These are phyloP conservation scores for Amphibolis antarctica DNA, from an alignment of 106 monocot species.

Conservation along the genomic window DNA sequence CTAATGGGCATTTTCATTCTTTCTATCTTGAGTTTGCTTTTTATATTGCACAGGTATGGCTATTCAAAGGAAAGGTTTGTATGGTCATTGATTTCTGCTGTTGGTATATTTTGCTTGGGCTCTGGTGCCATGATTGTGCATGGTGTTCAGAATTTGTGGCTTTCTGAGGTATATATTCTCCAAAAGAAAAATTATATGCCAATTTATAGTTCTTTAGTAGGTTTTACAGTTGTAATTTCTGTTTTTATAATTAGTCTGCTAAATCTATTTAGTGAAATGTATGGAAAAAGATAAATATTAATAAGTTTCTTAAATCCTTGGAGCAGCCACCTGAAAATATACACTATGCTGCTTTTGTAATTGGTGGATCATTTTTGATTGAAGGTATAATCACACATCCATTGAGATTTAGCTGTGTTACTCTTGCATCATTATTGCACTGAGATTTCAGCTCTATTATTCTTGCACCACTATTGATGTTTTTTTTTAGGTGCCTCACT, in stretches of 20 bases:
- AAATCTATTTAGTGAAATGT: neutral
- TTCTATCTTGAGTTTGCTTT: neutral
- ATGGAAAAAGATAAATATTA: neutral
- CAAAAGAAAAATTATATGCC: neutral
- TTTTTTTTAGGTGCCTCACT: constrained; percentile 65
- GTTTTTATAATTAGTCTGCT: neutral
- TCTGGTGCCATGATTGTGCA: constrained; percentile 98
- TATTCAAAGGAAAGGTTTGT: constrained; percentile 99
- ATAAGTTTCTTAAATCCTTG: constrained; percentile 4
- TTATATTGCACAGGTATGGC: constrained; percentile 62
- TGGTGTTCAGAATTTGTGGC: constrained; percentile 90
- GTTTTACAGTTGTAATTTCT: neutral
- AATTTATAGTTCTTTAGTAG: neutral
- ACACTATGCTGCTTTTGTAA: constrained; percentile 93
- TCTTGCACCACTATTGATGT: neutral
- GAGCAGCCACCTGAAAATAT: constrained; percentile 89
- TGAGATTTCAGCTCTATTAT: too few relatives aligned
- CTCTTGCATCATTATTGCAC: too few relatives aligned
- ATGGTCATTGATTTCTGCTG: constrained; percentile 99
- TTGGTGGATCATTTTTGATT: constrained; percentile 94
- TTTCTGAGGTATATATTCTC: constrained; percentile 36
- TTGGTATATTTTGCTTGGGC: constrained; percentile 97
- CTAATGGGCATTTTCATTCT: neutral
- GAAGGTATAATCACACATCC: constrained; percentile 61
- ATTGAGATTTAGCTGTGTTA: neutral